Base-by-base conservation (phyloP, 2,329 filamentous ascomycete species). In the Huntiella decipiens region DNA sequence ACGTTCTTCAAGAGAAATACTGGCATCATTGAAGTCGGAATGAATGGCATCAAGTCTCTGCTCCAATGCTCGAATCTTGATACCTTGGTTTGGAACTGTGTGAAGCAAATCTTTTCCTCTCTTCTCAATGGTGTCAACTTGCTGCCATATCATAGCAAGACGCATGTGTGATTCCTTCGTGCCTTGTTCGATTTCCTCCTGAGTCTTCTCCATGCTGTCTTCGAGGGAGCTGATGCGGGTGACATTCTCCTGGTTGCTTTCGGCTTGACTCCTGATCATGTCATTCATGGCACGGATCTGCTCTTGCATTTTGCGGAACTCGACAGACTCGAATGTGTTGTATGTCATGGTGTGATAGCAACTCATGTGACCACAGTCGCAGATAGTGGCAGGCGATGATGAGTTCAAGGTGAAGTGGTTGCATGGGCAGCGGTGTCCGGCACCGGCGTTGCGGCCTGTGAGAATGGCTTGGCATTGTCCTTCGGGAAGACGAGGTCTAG, bases 391-490 rank as follows among this genome's bases (percentile, higher is more conserved):
- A 1, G 72, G 71, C 8, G 70, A 60, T n/a, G 61, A 56, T 43
- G 61, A 63, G 56, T 73, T 74, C 48, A 70, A 64, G 4, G 66
- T 66, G 56, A 77, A 77, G 50, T 66, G 63, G 50, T 71, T 67
- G 53, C 73, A 77, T 38, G 66, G 71, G 56, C 73, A 77, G 38
- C 73, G 68, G 48, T 72, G 64, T 44, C 72, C 71, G 13, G 44
- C 39, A 52, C 68, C 71, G 56, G 73, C 62, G 53, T 72, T 70
- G 4, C 72, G 69, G 46, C 69, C 63, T 22, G 72, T 61, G 28
- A 77, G 57, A 51, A 77, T 74, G 53, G 71, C 76, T 50, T 71
- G 69, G 52, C 73, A 77, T 53, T 73, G 69, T 31, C 73, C 73
- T 52, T 66, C 63, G 11, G 73, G 73, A 16, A 77, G 62, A 43